phyloP scores from a whole-genome alignment of 2,329 filamentous ascomycete species.

The Ampelomyces quisqualis region DNA sequence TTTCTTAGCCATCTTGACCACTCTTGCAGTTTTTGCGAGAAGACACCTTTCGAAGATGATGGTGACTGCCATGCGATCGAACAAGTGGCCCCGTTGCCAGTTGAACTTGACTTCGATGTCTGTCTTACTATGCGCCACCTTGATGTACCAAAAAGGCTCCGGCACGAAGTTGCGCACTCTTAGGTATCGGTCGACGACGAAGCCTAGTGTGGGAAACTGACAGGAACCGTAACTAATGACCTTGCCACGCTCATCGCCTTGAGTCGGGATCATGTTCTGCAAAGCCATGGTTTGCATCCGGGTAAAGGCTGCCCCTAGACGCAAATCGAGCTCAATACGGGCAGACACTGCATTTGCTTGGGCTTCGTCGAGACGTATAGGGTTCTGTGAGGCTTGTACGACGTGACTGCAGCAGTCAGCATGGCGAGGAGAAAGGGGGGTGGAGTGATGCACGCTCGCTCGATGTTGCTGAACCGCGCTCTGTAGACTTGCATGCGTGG shows the following conservation, averaged over 20 bases:
- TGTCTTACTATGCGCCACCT: conserved; percentile 75
- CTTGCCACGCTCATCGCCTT: conserved; percentile 60
- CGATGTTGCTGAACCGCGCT: conserved; percentile 93
- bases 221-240: conserved; percentile 91
- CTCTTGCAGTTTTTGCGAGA: conserved; percentile 70
- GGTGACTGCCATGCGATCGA: conserved; percentile 78
- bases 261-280: conserved; percentile 65
- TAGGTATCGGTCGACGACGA: conserved; percentile 95
- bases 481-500: conserved; percentile 74
- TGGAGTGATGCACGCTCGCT: conserved; percentile 66
- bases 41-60: conserved; percentile 87
- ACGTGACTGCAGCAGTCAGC: conserved; percentile 66
- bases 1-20: conserved; percentile 84
- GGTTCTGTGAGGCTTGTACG: conserved; percentile 74
- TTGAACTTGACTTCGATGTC: conserved; percentile 77
- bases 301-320: conserved; percentile 91
- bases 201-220: conserved; percentile 94
- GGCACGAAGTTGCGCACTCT: conserved; percentile 91
- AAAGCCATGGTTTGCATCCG: conserved; percentile 80
- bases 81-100: conserved; percentile 80
- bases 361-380: conserved; percentile 76
- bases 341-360: conserved; percentile 86
- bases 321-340: conserved; percentile 85
- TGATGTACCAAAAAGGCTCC: conserved; percentile 91
- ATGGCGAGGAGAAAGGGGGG: no score